Evolutionary conservation across 257 asterid species (phyloP), one percentile per base, ranked within the genome.

Genomic region (Schizonepeta tenuifolia): DNA sequence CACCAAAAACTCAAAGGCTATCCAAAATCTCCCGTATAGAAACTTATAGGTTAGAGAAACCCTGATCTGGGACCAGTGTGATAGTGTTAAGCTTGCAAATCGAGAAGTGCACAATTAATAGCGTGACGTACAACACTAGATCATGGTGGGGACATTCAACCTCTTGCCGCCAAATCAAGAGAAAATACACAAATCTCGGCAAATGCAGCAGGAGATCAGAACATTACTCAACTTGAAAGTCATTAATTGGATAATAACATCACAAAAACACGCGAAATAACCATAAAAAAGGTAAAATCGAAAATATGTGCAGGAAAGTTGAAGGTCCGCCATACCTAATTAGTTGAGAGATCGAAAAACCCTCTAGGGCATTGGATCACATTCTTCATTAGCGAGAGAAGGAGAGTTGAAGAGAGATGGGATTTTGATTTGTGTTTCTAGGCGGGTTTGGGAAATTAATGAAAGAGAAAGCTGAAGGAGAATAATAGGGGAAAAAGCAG

Each of bases 131-230:
- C 74, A 68, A 2, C 77, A 24, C 38, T 43, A 41, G 20, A 77
- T 65, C 81, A 70, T 33, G 61, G 69, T 26, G 69, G n/a, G 40
- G 64, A 24, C 76, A 20, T 22, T 26, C 6, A 33, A 8, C 41
- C 40, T 46, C 50, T 59, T 59, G 47, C 71, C 67, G 64, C 77
- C 71, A 71, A 78, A 73, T 58, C 80, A 70, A 70, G 43, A 38
- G 57, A 38, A 41, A 38, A 28, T 12, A 54, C 70, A 11, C 65
- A 73, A 79, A 79, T 72, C 75, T 21, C 3, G 46, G 71, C 59
- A 75, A 72, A 56, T 75, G 74, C 75, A 76, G 62, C 69, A 54
- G 53, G 67, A 51, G 78, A 79, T 81, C 86, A 69, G 40, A 69
- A 43, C 41, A 69, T 50, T 36, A 58, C 72, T 21, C 58, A 17